Conservation (phyloP, 495 filamentous ascomycete species). For the Xylaria cubensis region DNA sequence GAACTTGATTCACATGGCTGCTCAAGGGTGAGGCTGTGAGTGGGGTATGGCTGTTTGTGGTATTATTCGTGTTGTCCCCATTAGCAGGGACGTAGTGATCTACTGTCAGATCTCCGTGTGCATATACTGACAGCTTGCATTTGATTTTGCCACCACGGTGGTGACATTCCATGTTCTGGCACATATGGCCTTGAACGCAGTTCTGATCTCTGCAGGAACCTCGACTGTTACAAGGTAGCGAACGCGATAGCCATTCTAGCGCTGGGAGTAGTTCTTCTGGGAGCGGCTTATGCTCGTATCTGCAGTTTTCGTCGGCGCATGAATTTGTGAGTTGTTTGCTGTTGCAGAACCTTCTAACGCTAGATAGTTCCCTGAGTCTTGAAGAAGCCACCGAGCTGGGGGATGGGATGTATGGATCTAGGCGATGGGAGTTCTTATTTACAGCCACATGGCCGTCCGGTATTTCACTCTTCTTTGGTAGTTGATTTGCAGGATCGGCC, state of each 20-base stretch:
- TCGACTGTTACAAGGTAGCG: slow-evolving; percentile 42
- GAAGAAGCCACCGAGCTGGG: slow-evolving; percentile 45
- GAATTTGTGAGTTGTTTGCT: slow-evolving; percentile 48
- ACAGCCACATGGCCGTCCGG: slow-evolving; percentile 42
- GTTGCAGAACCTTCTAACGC: slow-evolving; percentile 50
- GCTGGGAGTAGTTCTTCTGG: slow-evolving; percentile 49
- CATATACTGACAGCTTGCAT: slow-evolving; percentile 22
- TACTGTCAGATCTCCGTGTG: slow-evolving; percentile 13
- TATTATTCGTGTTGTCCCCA: not conserved
- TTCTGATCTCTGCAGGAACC: slow-evolving; percentile 46
- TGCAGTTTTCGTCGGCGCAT: slow-evolving; percentile 36
- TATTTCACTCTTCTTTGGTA: slow-evolving; percentile 37
- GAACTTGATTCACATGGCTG: slow-evolving; percentile 20
- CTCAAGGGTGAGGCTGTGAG: slow-evolving; percentile 1
- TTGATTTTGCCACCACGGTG: slow-evolving; percentile 28
- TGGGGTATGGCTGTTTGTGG: not conserved
- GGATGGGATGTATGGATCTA: slow-evolving; percentile 48
- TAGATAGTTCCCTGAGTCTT: slow-evolving; percentile 43
- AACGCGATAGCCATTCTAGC: slow-evolving; percentile 41
- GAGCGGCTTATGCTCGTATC: slow-evolving; percentile 51
- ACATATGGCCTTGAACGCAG: slow-evolving; percentile 54
- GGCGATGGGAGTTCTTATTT: slow-evolving; percentile 52
- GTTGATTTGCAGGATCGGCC: not conserved
- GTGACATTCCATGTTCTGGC: slow-evolving; percentile 35
- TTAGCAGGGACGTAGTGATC: slow-evolving; percentile 17